phyloP scores from a whole-genome alignment of 495 filamentous ascomycete species.

The Talaromyces trachyspermus region DNA sequence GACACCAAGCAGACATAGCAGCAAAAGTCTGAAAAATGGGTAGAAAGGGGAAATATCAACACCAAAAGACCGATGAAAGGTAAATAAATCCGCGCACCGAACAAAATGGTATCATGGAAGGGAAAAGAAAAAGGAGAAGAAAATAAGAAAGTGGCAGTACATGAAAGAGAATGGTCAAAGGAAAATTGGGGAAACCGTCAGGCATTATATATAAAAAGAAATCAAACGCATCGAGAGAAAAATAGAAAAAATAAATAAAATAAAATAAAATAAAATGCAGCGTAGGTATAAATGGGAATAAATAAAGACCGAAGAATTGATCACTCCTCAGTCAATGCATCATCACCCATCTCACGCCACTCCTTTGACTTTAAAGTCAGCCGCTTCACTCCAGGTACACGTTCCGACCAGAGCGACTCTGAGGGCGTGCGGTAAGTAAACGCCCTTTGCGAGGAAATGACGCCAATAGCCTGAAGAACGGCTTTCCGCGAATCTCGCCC shows the following conservation, averaged over 20 bases:
- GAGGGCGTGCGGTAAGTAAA: slow-evolving; percentile 88
- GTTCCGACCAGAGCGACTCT: slow-evolving; percentile 76
- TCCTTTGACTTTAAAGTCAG: slow-evolving; percentile 73
- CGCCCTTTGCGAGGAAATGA: slow-evolving; percentile 88
- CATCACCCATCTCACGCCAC: slow-evolving; percentile 80
- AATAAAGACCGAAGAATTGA: slow-evolving; percentile 11
- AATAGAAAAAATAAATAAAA: slow-evolving; percentile 3
- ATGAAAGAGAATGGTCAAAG: neutral
- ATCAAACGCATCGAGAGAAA: too few relatives aligned
- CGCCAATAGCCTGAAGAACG: slow-evolving; percentile 91
- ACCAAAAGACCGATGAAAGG: neutral
- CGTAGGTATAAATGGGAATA: neutral
- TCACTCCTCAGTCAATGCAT: slow-evolving; percentile 74
- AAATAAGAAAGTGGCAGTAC: neutral
- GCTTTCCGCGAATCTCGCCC: slow-evolving; percentile 91
- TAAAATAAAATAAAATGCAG: slow-evolving; percentile 1
- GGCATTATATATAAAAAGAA: too few relatives aligned
- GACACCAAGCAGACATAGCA: neutral
- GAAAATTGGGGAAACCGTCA: neutral
- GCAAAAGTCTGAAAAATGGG: neutral
- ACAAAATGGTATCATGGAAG: slow-evolving; percentile 9
- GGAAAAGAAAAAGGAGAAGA: neutral
- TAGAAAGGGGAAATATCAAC: neutral
- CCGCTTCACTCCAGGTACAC: slow-evolving; percentile 68
- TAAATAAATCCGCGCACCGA: neutral